phyloP scores from a whole-genome alignment of 2,329 filamentous ascomycete genomes.

The Canariomyces notabilis region DNA sequence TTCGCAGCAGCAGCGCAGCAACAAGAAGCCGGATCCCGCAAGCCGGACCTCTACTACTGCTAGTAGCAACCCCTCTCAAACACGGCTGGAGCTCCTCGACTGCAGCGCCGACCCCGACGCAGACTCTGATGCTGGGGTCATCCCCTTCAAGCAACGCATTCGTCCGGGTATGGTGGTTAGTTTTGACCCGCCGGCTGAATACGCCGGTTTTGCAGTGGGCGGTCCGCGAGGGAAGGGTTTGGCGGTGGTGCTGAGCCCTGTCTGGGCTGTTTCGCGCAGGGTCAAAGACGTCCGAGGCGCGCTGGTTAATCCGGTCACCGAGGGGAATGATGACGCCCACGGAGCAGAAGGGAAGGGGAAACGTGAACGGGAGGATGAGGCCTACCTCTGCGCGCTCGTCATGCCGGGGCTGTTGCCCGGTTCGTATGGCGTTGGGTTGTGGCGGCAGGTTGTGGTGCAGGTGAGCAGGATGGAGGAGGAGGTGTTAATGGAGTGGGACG shows the following conservation, averaged over 20 bases:
- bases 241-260: constrained; percentile 32
- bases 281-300: constrained; percentile 23
- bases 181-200: constrained; percentile 26
- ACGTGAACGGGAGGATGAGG: constrained; percentile 4
- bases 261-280: constrained; percentile 15
- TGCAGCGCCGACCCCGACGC: constrained; percentile 31
- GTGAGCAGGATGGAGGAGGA: constrained; percentile 36
- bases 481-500: constrained; percentile 41
- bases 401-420: constrained; percentile 31
- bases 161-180: constrained; percentile 38
- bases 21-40: not conserved
- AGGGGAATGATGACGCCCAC: constrained; percentile 9
- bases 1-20: constrained; percentile 14
- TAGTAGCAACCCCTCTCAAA: not conserved
- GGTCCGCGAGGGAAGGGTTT: constrained; percentile 29
- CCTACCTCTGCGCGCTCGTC: constrained; percentile 36
- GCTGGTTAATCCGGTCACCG: constrained; percentile 7
- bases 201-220: constrained; percentile 8
- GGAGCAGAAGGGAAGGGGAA: constrained; percentile 6
- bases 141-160: constrained; percentile 38
- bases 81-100: constrained; percentile 12
- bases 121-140: constrained; percentile 5
- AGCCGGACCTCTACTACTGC: not conserved
- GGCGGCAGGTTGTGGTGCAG: constrained; percentile 34
- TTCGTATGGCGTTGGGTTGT: constrained; percentile 37